These are phyloP conservation scores for Candida michaelii DNA, from an alignment of 805 yeast genomes.

Conservation along the genomic window DNA sequence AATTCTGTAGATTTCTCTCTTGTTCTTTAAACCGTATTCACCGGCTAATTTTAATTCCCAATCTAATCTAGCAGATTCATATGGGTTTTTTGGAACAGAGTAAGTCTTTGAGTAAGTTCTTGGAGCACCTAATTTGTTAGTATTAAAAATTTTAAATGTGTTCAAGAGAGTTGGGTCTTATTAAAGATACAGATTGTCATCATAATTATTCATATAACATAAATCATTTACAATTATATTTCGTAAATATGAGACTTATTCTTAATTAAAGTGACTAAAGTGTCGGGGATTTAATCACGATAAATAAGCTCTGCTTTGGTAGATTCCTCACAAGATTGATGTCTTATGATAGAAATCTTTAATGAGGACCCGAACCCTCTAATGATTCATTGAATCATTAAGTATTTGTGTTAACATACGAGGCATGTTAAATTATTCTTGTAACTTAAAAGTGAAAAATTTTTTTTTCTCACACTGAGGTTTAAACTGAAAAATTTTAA, in stretches of 20 bases:
- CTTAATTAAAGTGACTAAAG: conserved; percentile 57
- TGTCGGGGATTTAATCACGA: conserved; percentile 84
- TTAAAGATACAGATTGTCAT: conserved; percentile 3
- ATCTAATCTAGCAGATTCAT: conserved; percentile 99
- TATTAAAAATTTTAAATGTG: neutral
- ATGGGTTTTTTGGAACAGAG: conserved; percentile 99
- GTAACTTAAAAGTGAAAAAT: conserved; percentile 16
- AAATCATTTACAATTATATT: neutral
- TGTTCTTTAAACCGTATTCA: conserved; percentile 99
- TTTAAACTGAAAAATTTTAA: conserved; percentile 1
- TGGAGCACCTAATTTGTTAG: conserved; percentile 76
- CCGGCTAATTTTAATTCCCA: conserved; percentile 99
- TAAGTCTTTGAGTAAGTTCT: conserved; percentile 99
- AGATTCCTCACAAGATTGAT: neutral
- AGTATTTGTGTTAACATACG: conserved; percentile 47
- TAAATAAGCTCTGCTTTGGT: conserved; percentile 17
- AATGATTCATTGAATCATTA: conserved; percentile 5
- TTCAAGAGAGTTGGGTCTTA: neutral
- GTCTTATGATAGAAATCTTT: conserved; percentile 1
- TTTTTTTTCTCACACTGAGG: conserved; percentile 10
- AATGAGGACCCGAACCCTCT: conserved; percentile 77
- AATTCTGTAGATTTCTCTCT: conserved; percentile 99
- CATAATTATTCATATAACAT: conserved; percentile 4
- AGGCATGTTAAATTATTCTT: conserved; percentile 48
- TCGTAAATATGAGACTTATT: conserved; percentile 16